Base-by-base conservation (phyloP, 441 rosid genomes). In the Eruca vesicaria region DNA sequence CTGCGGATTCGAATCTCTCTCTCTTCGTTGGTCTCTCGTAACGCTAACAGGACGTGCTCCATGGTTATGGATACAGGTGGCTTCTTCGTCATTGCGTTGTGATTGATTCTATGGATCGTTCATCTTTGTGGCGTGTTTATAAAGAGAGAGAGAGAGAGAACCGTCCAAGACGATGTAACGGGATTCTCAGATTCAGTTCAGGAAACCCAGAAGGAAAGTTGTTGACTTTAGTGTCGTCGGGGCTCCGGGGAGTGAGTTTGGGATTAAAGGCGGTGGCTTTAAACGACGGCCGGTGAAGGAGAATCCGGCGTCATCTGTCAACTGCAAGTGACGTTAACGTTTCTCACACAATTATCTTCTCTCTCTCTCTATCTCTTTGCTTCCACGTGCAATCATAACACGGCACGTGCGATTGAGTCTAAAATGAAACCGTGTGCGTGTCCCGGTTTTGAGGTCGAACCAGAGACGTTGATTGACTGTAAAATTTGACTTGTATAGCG, bases 21-120 rank as follows among this genome's bases (percentile, higher is more conserved):
- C 88, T 91, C 98, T 8, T 91, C 98, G 76, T 81, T 87, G 23
- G 90, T 89, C 78, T 96, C 99, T 2, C 97, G 82, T 80, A 85
- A 81, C 50, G 99, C 99, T 59, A 96, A 56, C 10, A 91, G 83
- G 60, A 96, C 98, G 65, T 91, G 97, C 57, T 96, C 98, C 92
- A 96, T 88, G 14, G 97, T 81, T 6, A 85, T 78, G 57, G 91
- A 85, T 28, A 86, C 91, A 20, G 90, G 66, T 73, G 90, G 66
- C 72, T 84, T 83, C 84, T 78, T 81, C n/a, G 79, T 87, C 74
- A 88, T 82, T 4, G 33, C 0, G 18, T 70, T 35, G 69, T 12
- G 11, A 20, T n/a, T 66, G 75, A 23, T 71, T 77, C 80, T 66
- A 77, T 20, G 76, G 58, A 66, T 66, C 73, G 29, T 60, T 66